Percentiles rank a stretch among this genome's conserved stretches.
These are phyloP conservation scores for Microcos paniculata DNA, from an alignment of 345 rosid genomes.

Conservation along the genomic window DNA sequence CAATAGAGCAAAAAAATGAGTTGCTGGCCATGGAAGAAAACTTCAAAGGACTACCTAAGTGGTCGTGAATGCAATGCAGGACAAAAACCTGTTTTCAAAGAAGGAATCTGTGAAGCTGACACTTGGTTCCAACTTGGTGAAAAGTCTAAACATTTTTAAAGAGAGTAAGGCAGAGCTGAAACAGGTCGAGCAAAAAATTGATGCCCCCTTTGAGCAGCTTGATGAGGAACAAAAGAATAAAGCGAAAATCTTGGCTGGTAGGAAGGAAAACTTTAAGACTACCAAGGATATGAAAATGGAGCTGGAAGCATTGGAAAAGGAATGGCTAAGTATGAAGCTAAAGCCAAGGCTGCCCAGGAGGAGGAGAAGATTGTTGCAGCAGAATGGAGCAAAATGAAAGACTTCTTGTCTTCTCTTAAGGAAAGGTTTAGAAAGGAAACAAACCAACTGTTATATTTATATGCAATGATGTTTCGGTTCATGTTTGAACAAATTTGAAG, in stretches of 20 bases:
- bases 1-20: not conserved
- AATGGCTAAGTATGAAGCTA: not conserved
- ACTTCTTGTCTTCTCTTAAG: not conserved
- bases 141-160: not conserved
- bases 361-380: not conserved
- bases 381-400: constrained; percentile 8
- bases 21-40: not conserved
- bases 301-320: too few relatives aligned
- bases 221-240: not conserved
- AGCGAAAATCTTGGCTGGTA: not conserved
- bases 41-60: not conserved
- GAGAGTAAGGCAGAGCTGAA: not conserved
- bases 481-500: too few relatives aligned
- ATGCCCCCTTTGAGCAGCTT: not conserved
- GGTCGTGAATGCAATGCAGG: not conserved
- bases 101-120: not conserved
- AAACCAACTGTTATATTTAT: not conserved
- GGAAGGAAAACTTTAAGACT: too few relatives aligned
- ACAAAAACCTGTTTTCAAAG: not conserved
- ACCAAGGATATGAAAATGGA: too few relatives aligned
- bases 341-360: not conserved
- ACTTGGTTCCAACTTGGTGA: not conserved
- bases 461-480: too few relatives aligned
- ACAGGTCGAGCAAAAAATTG: not conserved
- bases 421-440: not conserved